phyloP scores from a whole-genome alignment of 192 early-diverging fungal genomes.

The Linnemannia elongata region DNA sequence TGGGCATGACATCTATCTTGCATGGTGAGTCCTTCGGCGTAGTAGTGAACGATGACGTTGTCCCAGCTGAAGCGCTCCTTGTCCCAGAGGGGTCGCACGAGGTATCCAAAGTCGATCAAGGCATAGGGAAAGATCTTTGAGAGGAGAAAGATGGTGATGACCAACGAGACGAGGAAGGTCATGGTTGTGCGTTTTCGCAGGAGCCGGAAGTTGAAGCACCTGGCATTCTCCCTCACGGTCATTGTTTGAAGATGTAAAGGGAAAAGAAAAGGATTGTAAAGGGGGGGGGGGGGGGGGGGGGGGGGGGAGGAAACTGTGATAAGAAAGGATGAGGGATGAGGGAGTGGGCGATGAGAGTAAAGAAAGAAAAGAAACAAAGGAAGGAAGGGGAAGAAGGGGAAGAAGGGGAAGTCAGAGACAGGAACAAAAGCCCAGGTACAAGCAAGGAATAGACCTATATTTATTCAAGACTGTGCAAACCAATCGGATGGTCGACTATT shows the following conservation, averaged over 20 bases:
- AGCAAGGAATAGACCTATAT: no score
- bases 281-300: no score
- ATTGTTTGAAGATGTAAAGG: not conserved
- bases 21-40: slow-evolving; percentile 48
- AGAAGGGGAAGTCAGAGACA: not conserved
- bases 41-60: slow-evolving; percentile 58
- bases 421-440: no score
- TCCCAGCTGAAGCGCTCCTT: slow-evolving; percentile 23
- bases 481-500: no score
- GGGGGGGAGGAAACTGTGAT: not conserved
- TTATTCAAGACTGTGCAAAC: no score
- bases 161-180: not conserved
- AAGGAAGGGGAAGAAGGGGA: not conserved
- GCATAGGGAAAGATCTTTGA: slow-evolving; percentile 14
- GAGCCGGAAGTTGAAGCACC: not conserved
- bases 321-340: not conserved
- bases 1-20: slow-evolving; percentile 59
- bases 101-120: slow-evolving; percentile 54
- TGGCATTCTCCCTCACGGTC: not conserved
- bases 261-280: not conserved
- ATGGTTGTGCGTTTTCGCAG: not conserved
- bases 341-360: not conserved
- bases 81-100: slow-evolving; percentile 60
- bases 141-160: not conserved
- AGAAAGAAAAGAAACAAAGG: not conserved